Percentiles rank a stretch among this genome's conserved stretches.
Evolutionary conservation across 2,329 filamentous ascomycete genomes (phyloP).

Genomic region (Periconia sp.): DNA sequence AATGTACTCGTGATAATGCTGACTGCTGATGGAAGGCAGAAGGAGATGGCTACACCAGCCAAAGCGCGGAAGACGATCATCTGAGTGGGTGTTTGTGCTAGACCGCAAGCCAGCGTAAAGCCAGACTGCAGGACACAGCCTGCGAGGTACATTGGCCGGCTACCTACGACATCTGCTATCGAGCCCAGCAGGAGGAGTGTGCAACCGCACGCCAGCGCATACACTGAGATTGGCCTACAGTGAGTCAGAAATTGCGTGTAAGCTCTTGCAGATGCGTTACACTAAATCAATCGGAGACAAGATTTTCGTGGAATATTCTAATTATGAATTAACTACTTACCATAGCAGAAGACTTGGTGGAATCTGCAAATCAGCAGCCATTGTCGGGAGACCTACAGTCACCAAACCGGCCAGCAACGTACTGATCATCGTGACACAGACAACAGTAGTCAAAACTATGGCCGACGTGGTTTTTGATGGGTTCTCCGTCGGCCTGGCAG

Average conservation of each 20-base stretch:
- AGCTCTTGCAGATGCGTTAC: background rate
- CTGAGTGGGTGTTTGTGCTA: slow-evolving; percentile 39
- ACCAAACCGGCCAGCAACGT: slow-evolving; percentile 42
- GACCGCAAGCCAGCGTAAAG: slow-evolving; percentile 51
- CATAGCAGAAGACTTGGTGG: slow-evolving; percentile 30
- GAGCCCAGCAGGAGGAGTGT: slow-evolving; percentile 55
- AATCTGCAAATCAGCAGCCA: slow-evolving; percentile 38
- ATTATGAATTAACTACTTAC: slow-evolving; percentile 13
- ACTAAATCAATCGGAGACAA: background rate
- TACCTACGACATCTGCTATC: slow-evolving; percentile 55
- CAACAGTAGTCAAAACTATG: slow-evolving; percentile 27
- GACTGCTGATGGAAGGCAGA: slow-evolving; percentile 54
- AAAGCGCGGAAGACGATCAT: slow-evolving; percentile 52
- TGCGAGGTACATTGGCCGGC: slow-evolving; percentile 48
- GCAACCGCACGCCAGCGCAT: slow-evolving; percentile 50
- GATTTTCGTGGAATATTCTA: background rate
- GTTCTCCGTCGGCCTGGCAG: slow-evolving; percentile 13
- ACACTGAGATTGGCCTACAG: slow-evolving; percentile 40
- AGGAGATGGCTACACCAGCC: slow-evolving; percentile 49
- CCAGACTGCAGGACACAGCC: slow-evolving; percentile 49
- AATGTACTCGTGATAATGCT: slow-evolving; percentile 53
- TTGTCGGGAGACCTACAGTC: slow-evolving; percentile 46
- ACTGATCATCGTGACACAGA: slow-evolving; percentile 30
- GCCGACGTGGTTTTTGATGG: slow-evolving; percentile 29
- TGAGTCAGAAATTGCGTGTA: slow-evolving; percentile 6